phyloP scores from a whole-genome alignment of 768 basidiomycete genomes.

The Pholiota microspora region DNA sequence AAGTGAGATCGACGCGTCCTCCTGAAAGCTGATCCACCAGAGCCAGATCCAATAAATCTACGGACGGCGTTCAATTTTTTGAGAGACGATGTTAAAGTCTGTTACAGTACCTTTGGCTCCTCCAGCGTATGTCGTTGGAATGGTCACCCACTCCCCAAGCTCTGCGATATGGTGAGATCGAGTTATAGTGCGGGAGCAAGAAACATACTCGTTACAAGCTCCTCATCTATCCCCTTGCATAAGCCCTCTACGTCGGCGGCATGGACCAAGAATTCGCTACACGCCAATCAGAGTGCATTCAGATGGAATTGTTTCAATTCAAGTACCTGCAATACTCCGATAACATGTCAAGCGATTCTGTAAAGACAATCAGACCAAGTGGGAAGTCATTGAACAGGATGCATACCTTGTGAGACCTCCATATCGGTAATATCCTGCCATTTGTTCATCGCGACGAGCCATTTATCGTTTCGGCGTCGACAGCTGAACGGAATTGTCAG shows the following conservation, averaged over 20 bases:
- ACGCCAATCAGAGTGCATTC: background rate
- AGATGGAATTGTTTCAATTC: constrained; percentile 35
- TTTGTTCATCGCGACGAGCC: constrained; percentile 98
- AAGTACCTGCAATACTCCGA: constrained; percentile 66
- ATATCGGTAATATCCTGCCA: constrained; percentile 97
- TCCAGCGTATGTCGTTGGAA: constrained; percentile 96
- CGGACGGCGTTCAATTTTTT: background rate
- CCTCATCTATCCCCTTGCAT: constrained; percentile 93
- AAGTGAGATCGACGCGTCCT: constrained; percentile 87
- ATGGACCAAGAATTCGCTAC: constrained; percentile 90
- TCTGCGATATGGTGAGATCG: constrained; percentile 43
- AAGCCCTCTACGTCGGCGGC: constrained; percentile 99
- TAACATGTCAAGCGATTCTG: constrained; percentile 77
- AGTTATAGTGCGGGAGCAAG: background rate
- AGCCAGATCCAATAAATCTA: constrained; percentile 78
- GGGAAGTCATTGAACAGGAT: background rate
- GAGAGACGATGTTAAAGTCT: background rate
- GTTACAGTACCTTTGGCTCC: constrained; percentile 78
- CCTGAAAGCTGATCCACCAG: constrained; percentile 76
- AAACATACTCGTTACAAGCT: constrained; percentile 72
- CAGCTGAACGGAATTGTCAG: constrained; percentile 52
- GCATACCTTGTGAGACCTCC: constrained; percentile 78
- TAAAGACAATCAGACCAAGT: background rate
- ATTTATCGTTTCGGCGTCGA: constrained; percentile 67
- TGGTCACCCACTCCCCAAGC: constrained; percentile 86